Evolutionary conservation across 495 filamentous ascomycete species (phyloP).

Genomic region (Clohesyomyces aquaticus): DNA sequence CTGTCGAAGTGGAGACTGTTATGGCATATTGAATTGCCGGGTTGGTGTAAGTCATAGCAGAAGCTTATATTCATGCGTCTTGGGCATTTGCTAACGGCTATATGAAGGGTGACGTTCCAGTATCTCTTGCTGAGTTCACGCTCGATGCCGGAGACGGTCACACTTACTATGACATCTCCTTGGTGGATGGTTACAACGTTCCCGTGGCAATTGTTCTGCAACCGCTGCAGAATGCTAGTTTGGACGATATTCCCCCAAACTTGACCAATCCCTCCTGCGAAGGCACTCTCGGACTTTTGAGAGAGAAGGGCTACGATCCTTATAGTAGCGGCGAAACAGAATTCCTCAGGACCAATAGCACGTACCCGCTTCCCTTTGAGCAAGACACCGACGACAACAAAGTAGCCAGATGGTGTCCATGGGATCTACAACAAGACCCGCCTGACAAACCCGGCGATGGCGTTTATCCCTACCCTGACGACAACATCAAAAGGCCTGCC

Average conservation of each 20-base stretch:
- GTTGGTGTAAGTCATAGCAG: constrained; percentile 57
- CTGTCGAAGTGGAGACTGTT: constrained; percentile 77
- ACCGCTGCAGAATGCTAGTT: constrained; percentile 57
- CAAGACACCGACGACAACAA: constrained; percentile 52
- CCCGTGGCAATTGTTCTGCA: constrained; percentile 67
- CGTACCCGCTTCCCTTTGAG: constrained; percentile 68
- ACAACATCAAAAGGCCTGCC: constrained; percentile 63
- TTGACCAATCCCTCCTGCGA: constrained; percentile 75
- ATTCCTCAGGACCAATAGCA: constrained; percentile 57
- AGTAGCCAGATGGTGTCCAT: constrained; percentile 74
- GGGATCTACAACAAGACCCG: constrained; percentile 67
- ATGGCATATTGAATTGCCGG: constrained; percentile 65
- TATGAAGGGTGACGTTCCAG: constrained; percentile 62
- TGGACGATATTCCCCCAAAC: constrained; percentile 67
- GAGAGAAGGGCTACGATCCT: constrained; percentile 47
- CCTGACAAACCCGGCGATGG: constrained; percentile 68
- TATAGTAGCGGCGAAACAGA: constrained; percentile 45
- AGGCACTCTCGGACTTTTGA: constrained; percentile 62
- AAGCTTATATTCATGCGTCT: constrained; percentile 16
- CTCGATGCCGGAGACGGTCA: constrained; percentile 61
- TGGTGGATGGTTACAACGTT: constrained; percentile 85
- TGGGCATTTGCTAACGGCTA: background rate
- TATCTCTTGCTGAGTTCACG: constrained; percentile 76
- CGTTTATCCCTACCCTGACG: constrained; percentile 76
- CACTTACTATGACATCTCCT: constrained; percentile 80